Evolutionary conservation across 495 filamentous ascomycete species (phyloP).

Genomic region (Saxophila tyrrhenica): DNA sequence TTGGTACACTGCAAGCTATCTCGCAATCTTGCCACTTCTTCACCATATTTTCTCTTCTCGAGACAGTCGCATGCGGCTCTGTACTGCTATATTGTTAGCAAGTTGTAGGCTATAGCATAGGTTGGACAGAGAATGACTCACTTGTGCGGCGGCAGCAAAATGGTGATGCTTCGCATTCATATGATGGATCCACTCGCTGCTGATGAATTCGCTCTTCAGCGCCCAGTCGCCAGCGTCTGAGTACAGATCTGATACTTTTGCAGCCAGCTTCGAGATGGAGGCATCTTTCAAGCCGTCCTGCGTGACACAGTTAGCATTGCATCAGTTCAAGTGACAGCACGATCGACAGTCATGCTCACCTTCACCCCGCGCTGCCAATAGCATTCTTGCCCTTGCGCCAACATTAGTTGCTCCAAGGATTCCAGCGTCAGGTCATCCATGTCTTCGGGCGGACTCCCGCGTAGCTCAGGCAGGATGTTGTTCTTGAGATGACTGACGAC

Average conservation of each 20-base stretch:
- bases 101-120: no score
- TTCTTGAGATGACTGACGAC: conserved; percentile 69
- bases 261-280: conserved; percentile 81
- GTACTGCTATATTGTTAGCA: no score
- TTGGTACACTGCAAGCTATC: conserved; percentile 76
- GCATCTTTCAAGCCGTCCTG: conserved; percentile 84
- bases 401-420: conserved; percentile 67
- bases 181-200: conserved; percentile 95
- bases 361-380: conserved; percentile 97
- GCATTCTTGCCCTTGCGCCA: conserved; percentile 92
- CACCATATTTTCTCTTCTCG: conserved; percentile 89
- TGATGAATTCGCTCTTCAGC: conserved; percentile 77
- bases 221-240: conserved; percentile 72
- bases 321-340: no score
- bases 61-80: conserved; percentile 86
- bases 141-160: conserved; percentile 88
- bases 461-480: conserved; percentile 72
- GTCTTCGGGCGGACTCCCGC: conserved; percentile 78
- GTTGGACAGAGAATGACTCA: no score
- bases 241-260: conserved; percentile 87
- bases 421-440: conserved; percentile 86
- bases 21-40: conserved; percentile 78
- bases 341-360: no score
- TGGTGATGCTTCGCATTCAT: conserved; percentile 96
- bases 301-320: no score